These are phyloP conservation scores for Lunularia cruciata DNA, from an alignment of 225 moss, liverwort and hornwort species.

Conservation along the genomic window DNA sequence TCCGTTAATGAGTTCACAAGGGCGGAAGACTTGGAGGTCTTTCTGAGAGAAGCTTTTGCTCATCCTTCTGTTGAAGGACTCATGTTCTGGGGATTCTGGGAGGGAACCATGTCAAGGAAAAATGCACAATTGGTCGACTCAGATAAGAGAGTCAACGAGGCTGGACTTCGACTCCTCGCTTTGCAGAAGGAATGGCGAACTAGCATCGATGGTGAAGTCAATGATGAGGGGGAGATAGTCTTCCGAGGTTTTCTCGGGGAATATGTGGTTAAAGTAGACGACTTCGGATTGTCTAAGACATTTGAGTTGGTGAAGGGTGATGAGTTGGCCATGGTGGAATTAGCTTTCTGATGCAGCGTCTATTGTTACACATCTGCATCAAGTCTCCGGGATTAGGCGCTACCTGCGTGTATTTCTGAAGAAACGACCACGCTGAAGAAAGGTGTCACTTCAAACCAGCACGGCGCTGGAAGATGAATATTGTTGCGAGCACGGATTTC, in stretches of 20 bases:
- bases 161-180: constrained; percentile 66
- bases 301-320: constrained; percentile 62
- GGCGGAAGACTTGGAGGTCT: constrained; percentile 86
- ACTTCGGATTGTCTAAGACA: constrained; percentile 34
- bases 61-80: constrained; percentile 78
- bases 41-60: constrained; percentile 78
- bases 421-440: too few relatives aligned
- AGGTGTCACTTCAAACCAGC: too few relatives aligned
- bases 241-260: constrained; percentile 70
- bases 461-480: too few relatives aligned
- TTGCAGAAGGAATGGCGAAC: constrained; percentile 82
- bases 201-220: constrained; percentile 38
- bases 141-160: constrained; percentile 65
- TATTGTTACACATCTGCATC: too few relatives aligned
- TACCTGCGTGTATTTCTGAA: too few relatives aligned
- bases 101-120: constrained; percentile 68
- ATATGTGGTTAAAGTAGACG: constrained; percentile 53
- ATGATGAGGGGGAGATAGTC: constrained; percentile 41
- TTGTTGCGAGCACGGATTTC: too few relatives aligned
- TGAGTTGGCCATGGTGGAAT: not conserved
- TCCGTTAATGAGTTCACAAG: constrained; percentile 64
- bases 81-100: constrained; percentile 87
- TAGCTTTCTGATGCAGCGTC: not conserved
- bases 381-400: too few relatives aligned
- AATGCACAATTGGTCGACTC: constrained; percentile 71